A percentile compares a stretch with the other conserved stretches of the same genome.
Conservation (phyloP, 2,329 filamentous ascomycete genomes). For the Rhynchosporium agropyri region DNA sequence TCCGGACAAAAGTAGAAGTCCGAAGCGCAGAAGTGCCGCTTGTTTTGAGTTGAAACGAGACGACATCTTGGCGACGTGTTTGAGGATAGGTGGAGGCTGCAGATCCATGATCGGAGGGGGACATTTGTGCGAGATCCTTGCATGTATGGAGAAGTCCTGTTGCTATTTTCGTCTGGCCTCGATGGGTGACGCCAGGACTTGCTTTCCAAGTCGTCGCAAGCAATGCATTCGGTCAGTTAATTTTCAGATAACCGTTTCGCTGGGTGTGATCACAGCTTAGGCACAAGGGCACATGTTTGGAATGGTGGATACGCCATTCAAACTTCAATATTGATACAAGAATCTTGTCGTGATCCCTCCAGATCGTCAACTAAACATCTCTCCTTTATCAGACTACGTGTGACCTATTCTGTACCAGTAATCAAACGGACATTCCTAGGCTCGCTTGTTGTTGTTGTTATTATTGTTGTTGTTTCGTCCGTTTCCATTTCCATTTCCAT, state of each 20-base stretch:
- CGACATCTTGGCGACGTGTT: slow-evolving; percentile 6
- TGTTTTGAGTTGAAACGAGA: background rate
- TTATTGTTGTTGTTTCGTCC: background rate
- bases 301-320: slow-evolving; percentile 3
- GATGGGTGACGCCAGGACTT: background rate
- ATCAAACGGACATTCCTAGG: background rate
- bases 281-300: background rate
- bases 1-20: background rate
- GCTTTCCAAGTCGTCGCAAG: too few species aligned
- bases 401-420: background rate
- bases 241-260: too few species aligned
- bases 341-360: slow-evolving; percentile 4
- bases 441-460: slow-evolving; percentile 5
- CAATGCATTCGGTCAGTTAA: too few species aligned
- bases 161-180: background rate
- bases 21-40: too few species aligned
- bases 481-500: background rate
- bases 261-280: too few species aligned
- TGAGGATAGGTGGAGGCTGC: background rate
- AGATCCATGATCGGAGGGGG: background rate
- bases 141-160: background rate
- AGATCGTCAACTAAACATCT: background rate
- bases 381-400: background rate
- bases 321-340: slow-evolving; percentile 5
- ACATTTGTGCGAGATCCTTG: background rate